phyloP scores from a whole-genome alignment of 176 grass and related monocot genomes.

The Areca catechu region DNA sequence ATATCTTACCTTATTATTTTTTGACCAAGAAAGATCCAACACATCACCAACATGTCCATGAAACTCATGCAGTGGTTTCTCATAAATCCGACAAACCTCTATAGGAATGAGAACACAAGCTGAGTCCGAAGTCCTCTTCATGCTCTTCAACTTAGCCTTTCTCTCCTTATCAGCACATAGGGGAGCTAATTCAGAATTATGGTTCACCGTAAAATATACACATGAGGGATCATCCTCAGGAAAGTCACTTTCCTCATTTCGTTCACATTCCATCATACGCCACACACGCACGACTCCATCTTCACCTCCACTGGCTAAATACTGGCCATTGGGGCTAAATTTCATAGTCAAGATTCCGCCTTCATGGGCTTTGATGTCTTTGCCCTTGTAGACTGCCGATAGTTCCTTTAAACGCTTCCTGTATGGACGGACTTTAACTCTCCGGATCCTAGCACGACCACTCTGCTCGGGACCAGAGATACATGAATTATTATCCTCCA shows the following conservation, averaged over 20 bases:
- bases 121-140: conserved; percentile 33
- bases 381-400: conserved; percentile 65
- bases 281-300: conserved; percentile 73
- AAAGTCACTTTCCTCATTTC: conserved; percentile 28
- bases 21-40: conserved; percentile 88
- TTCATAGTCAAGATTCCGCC: conserved; percentile 65
- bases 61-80: conserved; percentile 64
- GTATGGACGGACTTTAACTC: conserved; percentile 50
- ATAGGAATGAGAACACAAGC: conserved; percentile 74
- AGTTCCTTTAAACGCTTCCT: conserved; percentile 71
- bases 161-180: conserved; percentile 28
- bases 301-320: conserved; percentile 78
- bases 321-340: conserved; percentile 61
- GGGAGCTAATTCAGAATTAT: conserved; percentile 50
- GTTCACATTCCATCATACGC: conserved; percentile 46
- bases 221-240: conserved; percentile 57
- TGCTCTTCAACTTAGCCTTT: conserved; percentile 41
- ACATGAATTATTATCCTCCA: conserved; percentile 23
- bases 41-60: conserved; percentile 51
- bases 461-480: conserved; percentile 27
- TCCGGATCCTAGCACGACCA: conserved; percentile 21
- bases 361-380: conserved; percentile 71
- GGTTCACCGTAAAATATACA: conserved; percentile 60
- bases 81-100: conserved; percentile 45
- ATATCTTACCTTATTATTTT: conserved; percentile 48